Base-by-base conservation (phyloP, 169 alveolate species). In the Plasmodium fragile region DNA sequence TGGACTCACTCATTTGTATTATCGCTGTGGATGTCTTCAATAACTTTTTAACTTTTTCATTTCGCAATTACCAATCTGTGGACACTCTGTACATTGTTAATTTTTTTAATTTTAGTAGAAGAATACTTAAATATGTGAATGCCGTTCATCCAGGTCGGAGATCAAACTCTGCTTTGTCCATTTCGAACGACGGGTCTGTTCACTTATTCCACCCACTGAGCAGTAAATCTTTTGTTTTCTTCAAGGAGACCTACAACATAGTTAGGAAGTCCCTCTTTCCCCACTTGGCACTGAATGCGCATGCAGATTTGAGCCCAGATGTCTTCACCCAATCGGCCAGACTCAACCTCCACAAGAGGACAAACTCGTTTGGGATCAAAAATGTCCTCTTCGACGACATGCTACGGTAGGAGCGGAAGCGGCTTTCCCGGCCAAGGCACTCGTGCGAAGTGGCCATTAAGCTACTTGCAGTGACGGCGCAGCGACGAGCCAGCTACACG, bases 21-120 rank as follows among this genome's bases (percentile, higher is more conserved):
- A 30, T 89, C n/a, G 94, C 94, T 13, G 79, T 89, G 90, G 94
- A 89, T 59, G 77, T 89, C 10, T 89, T 55, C 16, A 89, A 89
- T 41, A 89, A 79, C 36, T 65, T 89, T 25, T 28, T 89, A 0
- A 28, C 79, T 1, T 79, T 89, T 2, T 78, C 91, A 4, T 72
- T 65, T 71, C 65, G 71, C 36, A 89, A 30, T 39, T 55, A 41
- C 25, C 91, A 89, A 39, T 71, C 80, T 78, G 81, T 89, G 0
- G 94, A 89, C 13, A 65, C 43, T 13, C 53, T 89, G 6, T 89
- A 79, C 49, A 30, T 89, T 2, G 78, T 78, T 53, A 77, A 65
- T 59, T 43, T 65, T 65, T 89, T 89, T 30, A 89, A 89, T 16
- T 89, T 89, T 43, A 49, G 72, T 34, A 78, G 87, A 89, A 89